Conservation (phyloP, 1,139 yeast species). For the Suhomyces terraborum region DNA sequence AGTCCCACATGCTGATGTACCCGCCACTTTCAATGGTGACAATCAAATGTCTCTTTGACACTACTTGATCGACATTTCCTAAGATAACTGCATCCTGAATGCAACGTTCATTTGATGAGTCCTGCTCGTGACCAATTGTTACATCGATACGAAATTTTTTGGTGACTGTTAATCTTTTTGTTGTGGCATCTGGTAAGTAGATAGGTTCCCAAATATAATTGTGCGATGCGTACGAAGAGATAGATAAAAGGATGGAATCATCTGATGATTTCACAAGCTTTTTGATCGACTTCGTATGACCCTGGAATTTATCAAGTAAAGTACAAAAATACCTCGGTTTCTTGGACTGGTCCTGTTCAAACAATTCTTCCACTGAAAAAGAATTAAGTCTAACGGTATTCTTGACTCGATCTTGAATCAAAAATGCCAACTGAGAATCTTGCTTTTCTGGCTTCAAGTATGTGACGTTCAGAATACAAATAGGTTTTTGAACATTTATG, state of each 20-base stretch:
- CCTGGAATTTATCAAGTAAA: slow-evolving; percentile 60
- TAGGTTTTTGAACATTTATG: slow-evolving; percentile 24
- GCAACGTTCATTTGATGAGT: slow-evolving; percentile 15
- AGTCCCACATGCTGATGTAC: slow-evolving; percentile 65
- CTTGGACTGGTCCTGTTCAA: neutral
- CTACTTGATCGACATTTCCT: slow-evolving; percentile 30
- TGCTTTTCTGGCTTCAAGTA: slow-evolving; percentile 18
- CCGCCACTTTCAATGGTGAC: slow-evolving; percentile 59
- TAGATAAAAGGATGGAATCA: slow-evolving; percentile 37
- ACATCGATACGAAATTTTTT: slow-evolving; percentile 39
- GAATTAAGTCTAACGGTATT: slow-evolving; percentile 36
- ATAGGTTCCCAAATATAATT: slow-evolving; percentile 68
- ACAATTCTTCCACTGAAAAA: slow-evolving; percentile 19
- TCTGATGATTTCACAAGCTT: slow-evolving; percentile 57
- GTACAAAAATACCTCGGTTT: neutral
- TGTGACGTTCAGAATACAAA: slow-evolving; percentile 26
- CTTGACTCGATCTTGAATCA: slow-evolving; percentile 44
- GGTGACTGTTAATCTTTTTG: slow-evolving; percentile 32
- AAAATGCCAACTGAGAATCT: slow-evolving; percentile 24
- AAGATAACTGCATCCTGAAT: slow-evolving; percentile 38
- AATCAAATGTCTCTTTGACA: slow-evolving; percentile 33
- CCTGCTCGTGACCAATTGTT: neutral
- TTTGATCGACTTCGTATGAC: slow-evolving; percentile 80
- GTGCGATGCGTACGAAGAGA: slow-evolving; percentile 50
- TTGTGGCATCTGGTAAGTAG: slow-evolving; percentile 24